Base-by-base conservation (phyloP, 2,329 filamentous ascomycete species). In the Pseudogymnoascus sp. region DNA sequence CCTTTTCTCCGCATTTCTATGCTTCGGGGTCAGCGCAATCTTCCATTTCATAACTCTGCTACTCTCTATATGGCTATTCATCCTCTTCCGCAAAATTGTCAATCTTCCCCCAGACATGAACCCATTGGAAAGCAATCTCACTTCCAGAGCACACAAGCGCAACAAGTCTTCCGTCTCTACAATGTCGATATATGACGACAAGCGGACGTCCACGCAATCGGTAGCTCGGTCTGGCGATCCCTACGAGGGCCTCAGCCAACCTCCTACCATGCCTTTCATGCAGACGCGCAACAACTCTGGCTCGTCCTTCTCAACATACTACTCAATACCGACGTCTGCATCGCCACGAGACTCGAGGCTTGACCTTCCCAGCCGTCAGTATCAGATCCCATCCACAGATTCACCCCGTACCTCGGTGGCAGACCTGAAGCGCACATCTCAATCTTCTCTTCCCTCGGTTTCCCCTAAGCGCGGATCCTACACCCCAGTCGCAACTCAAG, bases 61-160 rank as follows among this genome's bases (percentile, higher is more conserved):
- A 15, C 76, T 95, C 34, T 89, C 89, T 4, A 70, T 89, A 30
- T 96, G 88, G 74, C 78, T 97, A 23, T 83, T 84, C 13, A 71
- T 89, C 58, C 82, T 88, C 66, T 97, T 96, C 82, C 83, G 86
- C 38, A 87, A 88, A 69, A 96, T 97, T 67, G 79, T 85, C 4
- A 77, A 80, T 18, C 80, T 96, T 71, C 92, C 92, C 5, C 92
- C 92, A 0, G 92, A 97, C 69, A 90, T 96, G 88, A 97, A 97
- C 71, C 92, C 92, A 1, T 79, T 97, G 12, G 92, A 96, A 71
- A 84, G 89, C 65, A 86, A 92, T 67, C 76, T 95, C 61, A 96
- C 91, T 1, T 85, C 89, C 9, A 57, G 55, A 38, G 76, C 74
- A 61, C 90, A 95, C 74, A 92, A 91, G 77, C 83, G 88, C 69